Percentiles rank a stretch among this genome's conserved stretches.
Evolutionary conservation across 225 moss, liverwort and hornwort species (phyloP).

Genomic region (Sphagnum contortum): DNA sequence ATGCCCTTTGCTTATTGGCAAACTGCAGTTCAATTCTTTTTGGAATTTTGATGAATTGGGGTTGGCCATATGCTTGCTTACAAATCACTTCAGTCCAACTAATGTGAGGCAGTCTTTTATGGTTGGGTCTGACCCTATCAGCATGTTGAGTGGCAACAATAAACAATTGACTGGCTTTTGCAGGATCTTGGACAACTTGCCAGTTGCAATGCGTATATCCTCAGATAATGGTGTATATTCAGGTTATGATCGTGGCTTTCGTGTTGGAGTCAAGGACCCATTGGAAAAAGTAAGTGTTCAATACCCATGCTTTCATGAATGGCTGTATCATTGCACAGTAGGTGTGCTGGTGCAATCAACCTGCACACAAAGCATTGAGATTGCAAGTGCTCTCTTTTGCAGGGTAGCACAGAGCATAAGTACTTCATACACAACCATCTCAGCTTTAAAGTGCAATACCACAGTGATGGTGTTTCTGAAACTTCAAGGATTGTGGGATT

Average conservation of each 20-base stretch:
- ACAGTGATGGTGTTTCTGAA: constrained; percentile 42
- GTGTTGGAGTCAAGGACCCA: constrained; percentile 45
- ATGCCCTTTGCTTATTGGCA: too few relatives aligned
- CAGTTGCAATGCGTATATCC: constrained; percentile 47
- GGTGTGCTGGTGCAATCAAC: background rate
- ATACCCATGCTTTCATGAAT: background rate
- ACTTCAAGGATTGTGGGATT: constrained; percentile 81
- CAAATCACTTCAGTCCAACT: too few relatives aligned
- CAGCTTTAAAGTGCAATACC: constrained; percentile 54
- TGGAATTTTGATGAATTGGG: background rate
- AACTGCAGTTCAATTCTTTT: too few relatives aligned
- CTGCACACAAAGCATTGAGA: background rate
- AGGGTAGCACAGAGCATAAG: constrained; percentile 43
- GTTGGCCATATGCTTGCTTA: background rate
- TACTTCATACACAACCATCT: constrained; percentile 85
- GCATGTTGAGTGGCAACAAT: too few relatives aligned
- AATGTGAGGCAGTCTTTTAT: too few relatives aligned
- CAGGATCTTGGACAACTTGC: constrained; percentile 92
- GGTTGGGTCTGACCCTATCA: too few relatives aligned
- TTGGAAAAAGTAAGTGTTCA: constrained; percentile 19
- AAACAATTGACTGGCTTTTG: background rate
- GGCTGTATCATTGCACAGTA: too few relatives aligned
- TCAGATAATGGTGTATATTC: constrained; percentile 21
- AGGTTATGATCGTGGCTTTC: constrained; percentile 68
- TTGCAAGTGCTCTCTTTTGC: constrained; percentile 7